These are phyloP conservation scores for Xylaria sp. DNA, from an alignment of 2,329 filamentous ascomycete genomes.

Conservation along the genomic window DNA sequence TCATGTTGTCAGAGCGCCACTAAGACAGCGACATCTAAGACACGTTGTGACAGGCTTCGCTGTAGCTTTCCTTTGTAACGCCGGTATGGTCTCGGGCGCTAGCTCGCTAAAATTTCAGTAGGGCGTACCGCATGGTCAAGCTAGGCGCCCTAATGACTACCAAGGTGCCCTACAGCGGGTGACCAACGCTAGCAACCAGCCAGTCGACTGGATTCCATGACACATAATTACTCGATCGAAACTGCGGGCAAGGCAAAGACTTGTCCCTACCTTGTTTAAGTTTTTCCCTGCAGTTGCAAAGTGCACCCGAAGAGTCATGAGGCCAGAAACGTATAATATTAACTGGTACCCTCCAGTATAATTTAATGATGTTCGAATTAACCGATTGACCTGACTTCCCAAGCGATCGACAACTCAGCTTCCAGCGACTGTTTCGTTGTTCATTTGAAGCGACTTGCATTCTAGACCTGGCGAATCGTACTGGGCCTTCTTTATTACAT, in stretches of 20 bases:
- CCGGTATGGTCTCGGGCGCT: slow-evolving; percentile 10
- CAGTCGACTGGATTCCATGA: slow-evolving; percentile 46
- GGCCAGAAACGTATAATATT: slow-evolving; percentile 36
- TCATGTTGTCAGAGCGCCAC: slow-evolving; percentile 11
- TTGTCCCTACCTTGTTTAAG: slow-evolving; percentile 23
- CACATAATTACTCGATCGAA: slow-evolving; percentile 54
- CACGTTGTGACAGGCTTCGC: slow-evolving; percentile 31
- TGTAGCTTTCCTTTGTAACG: slow-evolving; percentile 13
- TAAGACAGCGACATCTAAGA: slow-evolving; percentile 17
- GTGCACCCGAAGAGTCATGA: slow-evolving; percentile 29
- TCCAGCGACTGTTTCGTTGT: not conserved
- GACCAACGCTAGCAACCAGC: slow-evolving; percentile 21
- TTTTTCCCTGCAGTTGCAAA: slow-evolving; percentile 20
- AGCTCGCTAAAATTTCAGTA: slow-evolving; percentile 28
- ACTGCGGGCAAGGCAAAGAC: slow-evolving; percentile 30
- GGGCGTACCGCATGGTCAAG: slow-evolving; percentile 11
- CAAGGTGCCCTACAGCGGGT: not conserved
- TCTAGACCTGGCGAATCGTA: slow-evolving; percentile 5
- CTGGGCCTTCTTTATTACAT: slow-evolving; percentile 1
- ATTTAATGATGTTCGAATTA: not conserved
- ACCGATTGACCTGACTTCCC: not conserved
- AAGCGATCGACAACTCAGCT: slow-evolving; percentile 1
- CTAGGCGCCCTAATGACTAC: slow-evolving; percentile 20
- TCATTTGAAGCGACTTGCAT: slow-evolving; percentile 20
- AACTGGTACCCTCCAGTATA: slow-evolving; percentile 17